phyloP scores from a whole-genome alignment of 2,329 filamentous ascomycete genomes.

The Aspergillus sojae region DNA sequence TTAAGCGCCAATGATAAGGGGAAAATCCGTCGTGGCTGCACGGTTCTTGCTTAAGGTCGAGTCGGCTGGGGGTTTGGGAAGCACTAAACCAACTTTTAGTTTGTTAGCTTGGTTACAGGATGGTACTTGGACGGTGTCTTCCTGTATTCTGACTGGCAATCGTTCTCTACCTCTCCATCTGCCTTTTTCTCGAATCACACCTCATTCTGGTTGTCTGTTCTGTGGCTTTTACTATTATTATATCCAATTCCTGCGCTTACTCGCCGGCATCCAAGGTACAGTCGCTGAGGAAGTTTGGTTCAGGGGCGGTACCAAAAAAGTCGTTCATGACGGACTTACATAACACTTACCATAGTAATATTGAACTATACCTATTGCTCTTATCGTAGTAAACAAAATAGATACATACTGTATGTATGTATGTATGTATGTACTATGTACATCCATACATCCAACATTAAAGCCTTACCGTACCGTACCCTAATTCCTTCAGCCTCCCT shows the following conservation, averaged over 20 bases:
- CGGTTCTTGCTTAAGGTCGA: background rate
- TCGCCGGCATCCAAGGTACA: slow-evolving; percentile 2
- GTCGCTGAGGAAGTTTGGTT: slow-evolving; percentile 1
- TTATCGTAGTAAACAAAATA: background rate
- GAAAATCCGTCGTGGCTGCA: background rate
- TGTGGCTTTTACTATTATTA: background rate
- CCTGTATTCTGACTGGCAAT: background rate
- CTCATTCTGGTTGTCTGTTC: background rate
- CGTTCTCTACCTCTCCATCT: background rate
- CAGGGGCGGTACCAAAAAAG: slow-evolving; percentile 1
- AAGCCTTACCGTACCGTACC: background rate
- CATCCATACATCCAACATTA: background rate
- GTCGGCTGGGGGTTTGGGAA: background rate
- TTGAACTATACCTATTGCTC: background rate
- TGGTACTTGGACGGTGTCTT: background rate
- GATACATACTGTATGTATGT: background rate
- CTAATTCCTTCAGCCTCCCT: background rate
- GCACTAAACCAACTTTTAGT: background rate
- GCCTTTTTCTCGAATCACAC: background rate
- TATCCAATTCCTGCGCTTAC: background rate
- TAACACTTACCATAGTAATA: background rate
- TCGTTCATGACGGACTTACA: background rate
- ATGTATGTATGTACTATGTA: background rate
- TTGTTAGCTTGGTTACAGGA: background rate
- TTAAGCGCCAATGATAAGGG: background rate